Evolutionary conservation across 495 filamentous ascomycete species (phyloP).

Genomic region (Mytilinidion resinicola): DNA sequence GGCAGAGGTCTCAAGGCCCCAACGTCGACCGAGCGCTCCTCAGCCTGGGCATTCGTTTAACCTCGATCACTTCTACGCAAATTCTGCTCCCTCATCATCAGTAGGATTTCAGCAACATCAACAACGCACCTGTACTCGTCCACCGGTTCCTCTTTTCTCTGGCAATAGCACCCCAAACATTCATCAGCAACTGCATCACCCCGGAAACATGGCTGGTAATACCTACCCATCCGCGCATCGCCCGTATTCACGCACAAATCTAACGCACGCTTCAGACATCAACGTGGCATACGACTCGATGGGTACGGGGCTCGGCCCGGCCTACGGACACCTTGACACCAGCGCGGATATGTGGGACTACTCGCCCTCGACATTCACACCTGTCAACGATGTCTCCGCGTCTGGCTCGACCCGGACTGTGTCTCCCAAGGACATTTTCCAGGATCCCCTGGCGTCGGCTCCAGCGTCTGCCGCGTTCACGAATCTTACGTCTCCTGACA

Average conservation of each 20-base stretch:
- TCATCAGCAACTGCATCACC: slow-evolving; percentile 5
- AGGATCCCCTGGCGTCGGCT: slow-evolving; percentile 62
- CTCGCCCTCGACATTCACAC: slow-evolving; percentile 28
- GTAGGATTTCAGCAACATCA: slow-evolving; percentile 28
- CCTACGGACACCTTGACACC: neutral
- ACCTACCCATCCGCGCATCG: neutral
- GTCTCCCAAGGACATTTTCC: slow-evolving; percentile 77
- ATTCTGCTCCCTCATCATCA: slow-evolving; percentile 32
- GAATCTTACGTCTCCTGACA: slow-evolving; percentile 72
- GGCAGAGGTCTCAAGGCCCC: slow-evolving; percentile 27
- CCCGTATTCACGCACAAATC: slow-evolving; percentile 1
- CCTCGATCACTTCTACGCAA: slow-evolving; percentile 28
- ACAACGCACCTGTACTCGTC: slow-evolving; percentile 35
- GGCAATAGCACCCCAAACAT: slow-evolving; percentile 36
- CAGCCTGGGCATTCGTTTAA: slow-evolving; percentile 38
- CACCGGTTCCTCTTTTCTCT: slow-evolving; percentile 49
- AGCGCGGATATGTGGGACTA: slow-evolving; percentile 13
- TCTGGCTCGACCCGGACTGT: slow-evolving; percentile 49
- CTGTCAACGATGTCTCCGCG: slow-evolving; percentile 27
- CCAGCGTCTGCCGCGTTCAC: slow-evolving; percentile 81
- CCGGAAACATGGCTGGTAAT: slow-evolving; percentile 30
- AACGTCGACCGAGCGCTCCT: slow-evolving; percentile 33
- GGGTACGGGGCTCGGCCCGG: slow-evolving; percentile 19
- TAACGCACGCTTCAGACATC: slow-evolving; percentile 23
- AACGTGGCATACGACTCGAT: slow-evolving; percentile 26